Base-by-base conservation (phyloP, 257 asterid genomes). In the Avicennia marina region DNA sequence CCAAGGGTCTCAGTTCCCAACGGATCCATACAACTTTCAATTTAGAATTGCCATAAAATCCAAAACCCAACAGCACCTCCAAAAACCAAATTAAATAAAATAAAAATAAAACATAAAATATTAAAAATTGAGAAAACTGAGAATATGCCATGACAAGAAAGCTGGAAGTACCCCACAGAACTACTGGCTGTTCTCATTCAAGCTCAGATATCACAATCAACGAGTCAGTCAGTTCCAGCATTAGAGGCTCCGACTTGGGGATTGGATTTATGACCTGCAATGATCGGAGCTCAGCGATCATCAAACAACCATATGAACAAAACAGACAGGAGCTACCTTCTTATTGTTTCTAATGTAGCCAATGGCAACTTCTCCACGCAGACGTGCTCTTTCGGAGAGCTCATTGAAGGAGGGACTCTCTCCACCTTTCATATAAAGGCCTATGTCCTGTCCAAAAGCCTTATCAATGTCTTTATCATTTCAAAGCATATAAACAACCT, bases 351-450 rank as follows among this genome's bases (percentile, higher is more conserved):
- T 88, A 66, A 91, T 72, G 58, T 86, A 91, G 66, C 98, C 98
- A 40, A 91, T 88, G 39, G 95, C 98, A 65, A 83, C 90, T 91
- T 91, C 97, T 78, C 90, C 75, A 40, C 95, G 82, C 58, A 91
- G 77, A 72, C 74, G 34, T 5, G 98, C 98, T 77, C 98, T 75
- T 75, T 91, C 98, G 21, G 95, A 63, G 36, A 91, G 90, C 79
- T 91, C 98, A 11, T 77, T 71, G 63, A 91, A 91, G 47, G 94
- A 80, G 5, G 90, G 90, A 26, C 72, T 86, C 73, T 91, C 95
- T 26, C 87, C 95, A 45, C 57, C 65, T 74, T 66, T 79, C 95
- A 88, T 88, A 84, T 91, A 91, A 27, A 85, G 90, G 54, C 79
- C 44, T 22, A 86, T 86, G 58, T 84, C 90, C 98, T 88, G 75